Percentiles rank a stretch among this genome's conserved stretches.
phyloP scores from a whole-genome alignment of 2,329 filamentous ascomycete genomes.

The Lecanoromycetidae sp. region DNA sequence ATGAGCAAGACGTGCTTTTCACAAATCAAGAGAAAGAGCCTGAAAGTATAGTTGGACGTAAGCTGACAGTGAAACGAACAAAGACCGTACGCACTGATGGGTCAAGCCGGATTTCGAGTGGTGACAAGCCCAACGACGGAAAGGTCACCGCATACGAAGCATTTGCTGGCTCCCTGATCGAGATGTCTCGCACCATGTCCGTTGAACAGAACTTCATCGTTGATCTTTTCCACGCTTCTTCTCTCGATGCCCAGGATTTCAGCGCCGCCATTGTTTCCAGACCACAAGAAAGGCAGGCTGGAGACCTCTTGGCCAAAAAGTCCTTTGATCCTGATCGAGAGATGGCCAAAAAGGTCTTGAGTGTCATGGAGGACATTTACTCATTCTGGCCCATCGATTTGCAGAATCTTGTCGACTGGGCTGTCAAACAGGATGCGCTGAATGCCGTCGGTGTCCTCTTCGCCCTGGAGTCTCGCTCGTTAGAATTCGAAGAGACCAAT shows the following conservation, averaged over 20 bases:
- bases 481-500: constrained; percentile 74
- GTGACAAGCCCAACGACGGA: constrained; percentile 50
- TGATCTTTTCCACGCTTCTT: constrained; percentile 94
- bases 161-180: constrained; percentile 67
- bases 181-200: constrained; percentile 69
- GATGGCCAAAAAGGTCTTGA: constrained; percentile 71
- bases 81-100: constrained; percentile 50
- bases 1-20: constrained; percentile 78
- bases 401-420: constrained; percentile 72
- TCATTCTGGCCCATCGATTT: constrained; percentile 68
- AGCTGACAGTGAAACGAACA: constrained; percentile 85
- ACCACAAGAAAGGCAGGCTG: constrained; percentile 56
- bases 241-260: constrained; percentile 69
- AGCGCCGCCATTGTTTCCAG: constrained; percentile 60
- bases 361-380: constrained; percentile 81
- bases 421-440: constrained; percentile 66
- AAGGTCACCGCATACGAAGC: constrained; percentile 66
- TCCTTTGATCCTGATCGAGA: constrained; percentile 81
- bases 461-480: constrained; percentile 64
- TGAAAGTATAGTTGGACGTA: constrained; percentile 55
- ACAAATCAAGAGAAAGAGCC: constrained; percentile 81
- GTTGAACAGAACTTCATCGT: constrained; percentile 96
- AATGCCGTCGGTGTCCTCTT: constrained; percentile 83
- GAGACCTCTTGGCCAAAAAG: constrained; percentile 60
- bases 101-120: constrained; percentile 32